Evolutionary conservation across 805 yeast species (phyloP).

Genomic region (Scheffersomyces ergatensis): DNA sequence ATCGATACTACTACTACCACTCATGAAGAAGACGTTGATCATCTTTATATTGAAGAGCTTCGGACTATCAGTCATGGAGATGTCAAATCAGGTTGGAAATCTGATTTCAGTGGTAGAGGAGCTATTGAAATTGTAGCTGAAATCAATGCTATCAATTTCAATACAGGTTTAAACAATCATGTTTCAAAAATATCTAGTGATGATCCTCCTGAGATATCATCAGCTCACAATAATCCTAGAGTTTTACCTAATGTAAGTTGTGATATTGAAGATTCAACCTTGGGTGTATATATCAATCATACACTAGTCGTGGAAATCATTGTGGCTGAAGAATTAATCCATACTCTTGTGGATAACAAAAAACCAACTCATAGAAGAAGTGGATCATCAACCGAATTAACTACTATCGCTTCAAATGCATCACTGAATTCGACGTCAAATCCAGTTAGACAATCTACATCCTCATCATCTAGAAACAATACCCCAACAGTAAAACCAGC

Average conservation of each 20-base stretch:
- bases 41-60: conserved; percentile 65
- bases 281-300: conserved; percentile 78
- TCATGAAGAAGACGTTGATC: conserved; percentile 13
- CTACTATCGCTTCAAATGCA: conserved; percentile 22
- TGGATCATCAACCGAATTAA: conserved; percentile 12
- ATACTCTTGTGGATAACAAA: conserved; percentile 19
- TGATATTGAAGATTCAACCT: conserved; percentile 76
- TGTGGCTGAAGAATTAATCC: conserved; percentile 86
- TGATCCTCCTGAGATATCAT: conserved; percentile 14
- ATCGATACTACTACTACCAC: no score
- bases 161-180: conserved; percentile 52
- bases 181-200: conserved; percentile 42
- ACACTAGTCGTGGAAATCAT: conserved; percentile 79
- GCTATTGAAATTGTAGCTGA: conserved; percentile 77
- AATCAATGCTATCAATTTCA: conserved; percentile 55
- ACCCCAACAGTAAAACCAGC: conserved; percentile 2
- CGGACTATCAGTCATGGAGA: conserved; percentile 77
- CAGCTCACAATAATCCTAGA: conserved; percentile 20
- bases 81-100: conserved; percentile 90
- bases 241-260: conserved; percentile 60
- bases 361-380: background rate
- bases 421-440: conserved; percentile 10
- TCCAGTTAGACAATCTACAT: conserved; percentile 3
- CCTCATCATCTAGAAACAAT: conserved; percentile 13
- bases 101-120: conserved; percentile 80